Base-by-base conservation (phyloP, 306 rosid genomes). In the Trifolium fragiferum region DNA sequence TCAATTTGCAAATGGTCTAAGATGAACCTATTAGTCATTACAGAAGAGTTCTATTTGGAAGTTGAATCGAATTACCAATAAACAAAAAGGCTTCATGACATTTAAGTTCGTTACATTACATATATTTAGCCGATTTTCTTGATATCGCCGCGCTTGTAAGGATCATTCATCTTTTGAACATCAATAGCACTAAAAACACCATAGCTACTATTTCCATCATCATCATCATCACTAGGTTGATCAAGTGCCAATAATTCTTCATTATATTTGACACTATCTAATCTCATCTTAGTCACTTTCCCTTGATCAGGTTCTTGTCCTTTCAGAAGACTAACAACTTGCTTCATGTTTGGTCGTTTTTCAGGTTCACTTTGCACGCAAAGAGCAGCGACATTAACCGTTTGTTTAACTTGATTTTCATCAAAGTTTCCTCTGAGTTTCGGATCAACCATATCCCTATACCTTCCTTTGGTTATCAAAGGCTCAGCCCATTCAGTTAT, bases 401-500 rank as follows among this genome's bases (percentile, higher is more conserved):
- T 82, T 20, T 72, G 90, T 43, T 86, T 89, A 8, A 90, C 75
- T 70, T 90, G 86, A 53, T 70, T 83, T 77, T 88, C 94, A 71
- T 93, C 88, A 1, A 83, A 80, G 19, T 84, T 86, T 16, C 98
- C 98, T 37, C 85, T 82, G 0, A 93, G 89, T 40, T 80, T 89
- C 32, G 87, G 86, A 41, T 93, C 98, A 25, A 86, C 93, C 13
- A 93, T 57, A 1, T 87, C 92, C 55, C 69, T 85, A 18, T 85
- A 82, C 79, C 73, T 85, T 11, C 88, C 97, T 68, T 72, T 81
- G 46, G 65, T 44, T 49, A 89, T 93, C 10, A 88, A 41, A 1
- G 90, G 94, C 79, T 86, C 93, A 0, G 91, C 96, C 98, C 96
- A 93, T 30, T 93, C 90, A 0, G 89, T 86, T 60, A 93, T 89